These are phyloP conservation scores for Oryza brachyantha DNA, from an alignment of 176 grass and related monocot species.

Conservation along the genomic window DNA sequence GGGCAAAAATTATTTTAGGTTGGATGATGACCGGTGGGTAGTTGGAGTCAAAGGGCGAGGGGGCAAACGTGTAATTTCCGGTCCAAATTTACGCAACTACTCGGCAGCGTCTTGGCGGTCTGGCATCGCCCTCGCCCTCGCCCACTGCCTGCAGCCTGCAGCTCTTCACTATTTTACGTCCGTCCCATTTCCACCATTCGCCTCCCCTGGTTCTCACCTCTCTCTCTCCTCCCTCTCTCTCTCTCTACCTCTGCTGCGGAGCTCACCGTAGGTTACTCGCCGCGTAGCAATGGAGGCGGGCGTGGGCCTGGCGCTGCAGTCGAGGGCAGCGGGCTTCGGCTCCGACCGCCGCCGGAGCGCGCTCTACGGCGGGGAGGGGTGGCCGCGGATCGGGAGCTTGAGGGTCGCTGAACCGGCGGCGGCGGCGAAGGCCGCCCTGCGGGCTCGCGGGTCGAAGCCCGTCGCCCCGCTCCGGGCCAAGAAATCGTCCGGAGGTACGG, in stretches of 20 bases:
- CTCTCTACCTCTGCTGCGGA: not conserved
- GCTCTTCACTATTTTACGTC: conserved; percentile 28
- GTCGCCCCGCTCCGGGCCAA: conserved; percentile 35
- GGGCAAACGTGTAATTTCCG: conserved; percentile 25
- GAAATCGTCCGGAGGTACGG: conserved; percentile 50
- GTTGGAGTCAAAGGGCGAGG: not conserved
- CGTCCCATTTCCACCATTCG: conserved; percentile 27
- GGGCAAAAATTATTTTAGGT: no score
- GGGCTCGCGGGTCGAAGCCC: conserved; percentile 41
- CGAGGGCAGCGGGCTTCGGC: conserved; percentile 37
- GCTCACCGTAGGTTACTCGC: not conserved
- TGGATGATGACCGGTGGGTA: not conserved
- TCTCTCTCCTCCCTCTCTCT: not conserved
- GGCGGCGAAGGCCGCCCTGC: not conserved
- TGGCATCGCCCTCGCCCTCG: not conserved
- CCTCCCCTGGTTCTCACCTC: conserved; percentile 14
- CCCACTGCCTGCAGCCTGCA: no score
- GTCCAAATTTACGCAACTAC: conserved; percentile 39
- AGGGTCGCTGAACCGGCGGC: conserved; percentile 14
- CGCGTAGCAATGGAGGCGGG: conserved; percentile 42
- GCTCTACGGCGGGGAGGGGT: not conserved
- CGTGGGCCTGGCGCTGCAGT: conserved; percentile 34
- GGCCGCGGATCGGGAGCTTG: not conserved
- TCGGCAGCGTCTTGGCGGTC: conserved; percentile 37
- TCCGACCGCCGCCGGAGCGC: conserved; percentile 27